Percentiles rank a stretch among this genome's conserved stretches.
These are phyloP conservation scores for Leccinum solheimii DNA, from an alignment of 1,284 basidiomycete species.

Conservation along the genomic window DNA sequence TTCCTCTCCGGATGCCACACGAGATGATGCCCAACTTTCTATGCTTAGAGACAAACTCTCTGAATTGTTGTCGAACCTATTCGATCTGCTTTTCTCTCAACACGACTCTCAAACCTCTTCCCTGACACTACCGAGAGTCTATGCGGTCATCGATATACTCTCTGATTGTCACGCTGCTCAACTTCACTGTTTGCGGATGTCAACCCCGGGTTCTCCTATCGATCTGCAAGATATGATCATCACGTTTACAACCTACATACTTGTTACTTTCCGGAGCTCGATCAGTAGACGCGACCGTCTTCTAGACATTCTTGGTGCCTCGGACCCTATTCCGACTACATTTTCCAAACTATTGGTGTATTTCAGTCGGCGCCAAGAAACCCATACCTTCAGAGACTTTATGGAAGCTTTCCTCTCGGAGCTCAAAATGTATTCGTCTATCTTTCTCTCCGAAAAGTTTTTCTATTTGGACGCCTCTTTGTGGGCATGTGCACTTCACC, in stretches of 20 bases:
- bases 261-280: constrained; percentile 21
- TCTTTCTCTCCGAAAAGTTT: constrained; percentile 38
- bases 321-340: constrained; percentile 34
- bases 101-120: constrained; percentile 1
- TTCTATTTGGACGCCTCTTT: constrained; percentile 49
- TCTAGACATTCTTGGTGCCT: constrained; percentile 26
- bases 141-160: constrained; percentile 23
- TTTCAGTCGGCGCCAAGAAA: constrained; percentile 11
- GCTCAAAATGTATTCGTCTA: constrained; percentile 35
- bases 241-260: constrained; percentile 32
- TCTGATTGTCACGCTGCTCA: constrained; percentile 17
- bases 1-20: constrained; percentile 1
- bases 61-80: constrained; percentile 27
- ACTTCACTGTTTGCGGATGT: constrained; percentile 18
- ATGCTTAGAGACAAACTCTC: constrained; percentile 24
- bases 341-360: constrained; percentile 33
- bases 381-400: constrained; percentile 15
- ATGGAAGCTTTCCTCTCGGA: constrained; percentile 27
- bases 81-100: constrained; percentile 25
- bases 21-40: constrained; percentile 2
- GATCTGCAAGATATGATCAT: constrained; percentile 34
- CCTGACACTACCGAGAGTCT: constrained; percentile 8
- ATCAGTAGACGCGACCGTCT: constrained; percentile 12
- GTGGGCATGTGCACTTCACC: constrained; percentile 51
- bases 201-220: constrained; percentile 6